Evolutionary conservation across 768 basidiomycete species (phyloP), one percentile per base, ranked within the genome.

Genomic region (Polyporus arcularius): DNA sequence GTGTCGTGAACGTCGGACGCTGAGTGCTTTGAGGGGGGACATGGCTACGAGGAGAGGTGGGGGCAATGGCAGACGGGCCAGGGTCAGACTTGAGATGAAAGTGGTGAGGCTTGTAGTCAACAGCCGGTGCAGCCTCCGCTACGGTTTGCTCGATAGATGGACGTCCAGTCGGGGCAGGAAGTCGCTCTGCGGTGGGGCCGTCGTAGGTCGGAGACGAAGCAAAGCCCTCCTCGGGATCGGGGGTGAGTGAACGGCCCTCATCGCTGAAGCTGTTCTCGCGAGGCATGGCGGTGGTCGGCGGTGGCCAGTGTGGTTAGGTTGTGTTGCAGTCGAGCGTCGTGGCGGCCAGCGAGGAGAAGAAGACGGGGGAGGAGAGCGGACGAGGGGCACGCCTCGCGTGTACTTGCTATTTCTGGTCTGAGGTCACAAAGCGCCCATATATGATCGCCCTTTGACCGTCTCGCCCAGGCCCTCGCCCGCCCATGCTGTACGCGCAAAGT

Each of bases 231-330:
- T 82, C 82, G 18, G 81, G 70, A 71, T 88, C 85, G n/a, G 86
- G 85, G 4, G 86, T 87, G 54, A 88, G 74, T 9, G 86, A 88
- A 30, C 85, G 80, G 26, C 85, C 84, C 32, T 85, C 85, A 39
- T 89, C 87, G 64, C 77, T 79, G 74, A 87, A 80, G 72, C 85
- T 87, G 73, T 88, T 87, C 68, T 86, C 84, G 57, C 86, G 79
- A 48, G 86, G 83, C 86, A 88, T 86, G 42, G 21, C 39, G 57
- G 41, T 6, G 15, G 31, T 48, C 41, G 64, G 35, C 7, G 35
- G 35, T 7, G 35, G 35, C 35, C 35, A 14, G n/a, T 18, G 35
- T 3, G n/a, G 11, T 21, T 8, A 28, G 32, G 3, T 6, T 12
- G 40, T 28, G 21, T n/a, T 12, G 53, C 3, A 16, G 43, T 14